Conservation (phyloP, 2,329 filamentous ascomycete species). For the Torrubiellomyces zombiae region DNA sequence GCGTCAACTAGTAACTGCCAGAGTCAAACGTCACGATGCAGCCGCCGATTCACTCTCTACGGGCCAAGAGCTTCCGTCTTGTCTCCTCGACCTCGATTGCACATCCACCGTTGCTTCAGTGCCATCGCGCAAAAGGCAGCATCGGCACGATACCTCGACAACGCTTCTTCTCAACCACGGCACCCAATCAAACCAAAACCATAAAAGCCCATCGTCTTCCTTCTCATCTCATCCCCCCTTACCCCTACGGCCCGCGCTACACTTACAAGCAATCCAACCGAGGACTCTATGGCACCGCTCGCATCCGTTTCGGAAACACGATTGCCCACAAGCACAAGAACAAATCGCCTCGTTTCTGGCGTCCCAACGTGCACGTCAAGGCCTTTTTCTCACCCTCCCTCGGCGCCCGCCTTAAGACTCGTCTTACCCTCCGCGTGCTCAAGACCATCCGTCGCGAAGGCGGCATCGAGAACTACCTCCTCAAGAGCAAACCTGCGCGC, state of each 20-base stretch:
- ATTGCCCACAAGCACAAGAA: conserved; percentile 52
- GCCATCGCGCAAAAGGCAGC: too few relatives aligned
- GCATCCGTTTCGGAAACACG: conserved; percentile 66
- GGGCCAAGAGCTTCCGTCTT: too few relatives aligned
- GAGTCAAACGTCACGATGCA: too few relatives aligned
- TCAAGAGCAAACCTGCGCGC: conserved; percentile 60
- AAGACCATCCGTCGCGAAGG: conserved; percentile 69
- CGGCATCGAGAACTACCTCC: conserved; percentile 79
- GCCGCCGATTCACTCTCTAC: too few relatives aligned
- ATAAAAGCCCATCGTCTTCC: conserved; percentile 27
- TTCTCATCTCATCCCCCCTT: conserved; percentile 38
- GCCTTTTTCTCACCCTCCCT: conserved; percentile 49
- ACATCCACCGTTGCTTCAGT: too few relatives aligned
- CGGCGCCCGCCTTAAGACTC: conserved; percentile 45
- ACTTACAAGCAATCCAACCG: conserved; percentile 69
- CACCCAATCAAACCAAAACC: conserved; percentile 20
- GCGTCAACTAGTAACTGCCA: too few relatives aligned
- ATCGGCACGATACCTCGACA: neutral
- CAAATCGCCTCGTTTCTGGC: conserved; percentile 59
- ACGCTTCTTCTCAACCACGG: conserved; percentile 21
- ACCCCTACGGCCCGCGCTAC: conserved; percentile 54
- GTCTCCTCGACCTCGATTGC: too few relatives aligned
- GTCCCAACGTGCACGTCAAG: conserved; percentile 56
- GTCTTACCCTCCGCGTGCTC: conserved; percentile 53
- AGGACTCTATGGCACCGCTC: conserved; percentile 53